Evolutionary conservation across 768 basidiomycete genomes (phyloP), one percentile per base, ranked within the genome.

Genomic region (Calvatia gigantea): DNA sequence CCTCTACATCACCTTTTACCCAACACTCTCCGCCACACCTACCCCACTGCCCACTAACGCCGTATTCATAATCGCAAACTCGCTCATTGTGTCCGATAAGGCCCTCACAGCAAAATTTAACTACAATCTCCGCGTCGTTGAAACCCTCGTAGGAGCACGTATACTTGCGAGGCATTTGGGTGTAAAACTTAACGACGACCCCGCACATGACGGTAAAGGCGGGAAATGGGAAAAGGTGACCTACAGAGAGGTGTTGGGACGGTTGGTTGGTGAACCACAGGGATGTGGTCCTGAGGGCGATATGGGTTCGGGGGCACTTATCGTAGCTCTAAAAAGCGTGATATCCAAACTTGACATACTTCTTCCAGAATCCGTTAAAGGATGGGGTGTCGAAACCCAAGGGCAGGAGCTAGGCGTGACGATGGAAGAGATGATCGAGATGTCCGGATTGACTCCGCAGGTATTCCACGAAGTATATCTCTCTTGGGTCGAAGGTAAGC

Each of bases 61-160:
- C 0, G 80, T 84, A 12, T 87, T 90, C 64, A 86, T 91, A 53
- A 82, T 84, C 65, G 85, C 89, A n/a, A 91, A 92, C 73, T 91
- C 91, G 15, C 83, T 92, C 35, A 85, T 91, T 31, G 82, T 87
- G 21, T 83, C 89, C 27, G 87, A 94, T 67, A 94, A 95, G 68
- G 83, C 84, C 1, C 77, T 84, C 52, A 84, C 83, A 32, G 89
- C 91, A 1, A 89, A 86, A 61, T 80, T 77, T 32, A 79, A 85
- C 42, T 95, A 96, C 74, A 96, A 97, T 65, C 76, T 95, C 14
- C 90, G 91, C 31, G 93, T 94, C 31, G 89, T 95, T n/a, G 94
- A 97, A 69, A 90, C 87, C 0, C 84, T 93, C 17, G 86, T 85
- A 32, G 87, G 84, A 1, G 91, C 94, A 0, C 79, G 88, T 23